Evolutionary conservation across 176 grass and related monocot genomes (phyloP).

Genomic region (Carex scoparia): DNA sequence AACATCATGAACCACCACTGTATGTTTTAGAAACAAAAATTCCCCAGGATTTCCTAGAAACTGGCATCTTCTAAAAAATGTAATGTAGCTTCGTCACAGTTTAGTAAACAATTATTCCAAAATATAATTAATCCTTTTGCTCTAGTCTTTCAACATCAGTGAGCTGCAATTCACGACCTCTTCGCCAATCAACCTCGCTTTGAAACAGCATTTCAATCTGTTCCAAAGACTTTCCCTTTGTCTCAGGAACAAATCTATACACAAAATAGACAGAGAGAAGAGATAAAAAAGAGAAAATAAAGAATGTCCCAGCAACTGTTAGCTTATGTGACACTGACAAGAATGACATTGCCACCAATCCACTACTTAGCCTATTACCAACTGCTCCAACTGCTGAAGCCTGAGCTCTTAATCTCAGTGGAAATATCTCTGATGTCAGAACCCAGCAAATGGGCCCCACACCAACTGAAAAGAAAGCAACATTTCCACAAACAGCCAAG

Average conservation of each 20-base stretch:
- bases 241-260: constrained; percentile 55
- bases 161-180: constrained; percentile 40
- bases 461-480: constrained; percentile 75
- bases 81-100: neutral
- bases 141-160: constrained; percentile 33
- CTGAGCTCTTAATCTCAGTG: constrained; percentile 60
- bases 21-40: neutral
- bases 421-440: constrained; percentile 69
- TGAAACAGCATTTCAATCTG: constrained; percentile 62
- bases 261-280: constrained; percentile 57
- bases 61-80: neutral
- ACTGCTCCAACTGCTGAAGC: constrained; percentile 47
- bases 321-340: constrained; percentile 45
- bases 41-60: neutral
- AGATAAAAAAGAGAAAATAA: constrained; percentile 46
- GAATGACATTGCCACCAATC: constrained; percentile 71
- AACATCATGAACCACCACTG: too few species aligned
- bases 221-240: constrained; percentile 66
- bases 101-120: neutral
- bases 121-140: constrained; percentile 2
- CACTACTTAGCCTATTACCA: constrained; percentile 56
- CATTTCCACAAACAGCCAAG: constrained; percentile 61
- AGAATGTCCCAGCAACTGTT: constrained; percentile 52
- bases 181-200: neutral
- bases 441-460: constrained; percentile 70